A percentile compares a stretch with the other conserved stretches of the same genome.
Conservation (phyloP, 495 filamentous ascomycete species). For the Lindgomyces ingoldianus region DNA sequence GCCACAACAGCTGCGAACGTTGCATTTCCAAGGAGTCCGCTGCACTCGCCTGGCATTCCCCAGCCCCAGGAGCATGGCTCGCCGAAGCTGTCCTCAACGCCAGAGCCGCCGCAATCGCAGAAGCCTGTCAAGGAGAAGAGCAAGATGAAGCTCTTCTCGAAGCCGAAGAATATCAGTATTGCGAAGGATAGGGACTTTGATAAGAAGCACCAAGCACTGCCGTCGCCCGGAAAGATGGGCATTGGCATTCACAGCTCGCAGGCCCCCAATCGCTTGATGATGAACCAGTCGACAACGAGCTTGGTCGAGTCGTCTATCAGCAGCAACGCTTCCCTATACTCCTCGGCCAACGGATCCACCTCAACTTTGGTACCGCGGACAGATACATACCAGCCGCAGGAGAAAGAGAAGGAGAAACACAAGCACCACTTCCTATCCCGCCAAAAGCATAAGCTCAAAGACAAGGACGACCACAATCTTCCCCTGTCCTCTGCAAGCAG, state of each 20-base stretch:
- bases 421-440: constrained; percentile 84
- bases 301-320: constrained; percentile 63
- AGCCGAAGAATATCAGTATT: constrained; percentile 79
- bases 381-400: constrained; percentile 49
- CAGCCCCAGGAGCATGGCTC: constrained; percentile 31
- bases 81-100: constrained; percentile 15
- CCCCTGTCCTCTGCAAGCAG: constrained; percentile 84
- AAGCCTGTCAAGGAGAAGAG: constrained; percentile 74
- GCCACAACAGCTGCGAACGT: constrained; percentile 83
- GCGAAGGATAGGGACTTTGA: constrained; percentile 65
- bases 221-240: constrained; percentile 76
- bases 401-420: constrained; percentile 69
- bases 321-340: constrained; percentile 74
- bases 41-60: constrained; percentile 40
- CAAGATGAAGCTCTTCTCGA: constrained; percentile 86
- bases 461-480: constrained; percentile 75
- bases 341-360: constrained; percentile 76
- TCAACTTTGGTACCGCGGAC: constrained; percentile 65
- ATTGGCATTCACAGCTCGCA: constrained; percentile 57
- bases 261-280: constrained; percentile 58
- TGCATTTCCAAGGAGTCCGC: constrained; percentile 71
- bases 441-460: constrained; percentile 87
- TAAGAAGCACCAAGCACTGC: constrained; percentile 66
- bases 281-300: constrained; percentile 76
- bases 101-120: constrained; percentile 39